Evolutionary conservation across 2,329 filamentous ascomycete genomes (phyloP).

Genomic region (Colletotrichum shisoi): DNA sequence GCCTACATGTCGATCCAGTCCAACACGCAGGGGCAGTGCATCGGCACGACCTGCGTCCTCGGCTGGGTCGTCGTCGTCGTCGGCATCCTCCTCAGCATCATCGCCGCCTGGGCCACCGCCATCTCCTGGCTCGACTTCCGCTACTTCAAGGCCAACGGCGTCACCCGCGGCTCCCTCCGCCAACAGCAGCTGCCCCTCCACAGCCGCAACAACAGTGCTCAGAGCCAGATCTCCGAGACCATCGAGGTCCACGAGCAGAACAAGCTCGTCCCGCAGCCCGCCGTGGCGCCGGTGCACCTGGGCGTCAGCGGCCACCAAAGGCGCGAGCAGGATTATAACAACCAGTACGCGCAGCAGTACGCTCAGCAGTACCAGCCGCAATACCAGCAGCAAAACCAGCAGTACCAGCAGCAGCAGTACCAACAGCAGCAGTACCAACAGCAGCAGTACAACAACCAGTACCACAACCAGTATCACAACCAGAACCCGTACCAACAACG

Average conservation of each 20-base stretch:
- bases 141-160: constrained; percentile 19
- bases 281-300: not conserved
- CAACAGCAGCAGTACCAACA: no score
- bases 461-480: not conserved
- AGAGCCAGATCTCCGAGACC: constrained; percentile 1
- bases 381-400: not conserved
- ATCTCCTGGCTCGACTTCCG: constrained; percentile 34
- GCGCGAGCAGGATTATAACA: not conserved
- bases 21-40: constrained; percentile 19
- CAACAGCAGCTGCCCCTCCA: constrained; percentile 9
- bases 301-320: not conserved
- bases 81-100: constrained; percentile 26
- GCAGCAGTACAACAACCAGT: no score
- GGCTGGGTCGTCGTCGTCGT: constrained; percentile 32
- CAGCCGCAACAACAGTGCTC: constrained; percentile 16
- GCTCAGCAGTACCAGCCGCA: constrained; percentile 5
- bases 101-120: constrained; percentile 28
- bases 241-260: constrained; percentile 7
- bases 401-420: no score
- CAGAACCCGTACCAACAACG: not conserved
- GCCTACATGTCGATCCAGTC: constrained; percentile 41
- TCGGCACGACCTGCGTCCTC: constrained; percentile 33
- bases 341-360: constrained; percentile 1
- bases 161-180: constrained; percentile 15
- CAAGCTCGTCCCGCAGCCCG: not conserved